Conservation (phyloP, 371 early-diverging fungal genomes). For the Apophysomyces variabilis region DNA sequence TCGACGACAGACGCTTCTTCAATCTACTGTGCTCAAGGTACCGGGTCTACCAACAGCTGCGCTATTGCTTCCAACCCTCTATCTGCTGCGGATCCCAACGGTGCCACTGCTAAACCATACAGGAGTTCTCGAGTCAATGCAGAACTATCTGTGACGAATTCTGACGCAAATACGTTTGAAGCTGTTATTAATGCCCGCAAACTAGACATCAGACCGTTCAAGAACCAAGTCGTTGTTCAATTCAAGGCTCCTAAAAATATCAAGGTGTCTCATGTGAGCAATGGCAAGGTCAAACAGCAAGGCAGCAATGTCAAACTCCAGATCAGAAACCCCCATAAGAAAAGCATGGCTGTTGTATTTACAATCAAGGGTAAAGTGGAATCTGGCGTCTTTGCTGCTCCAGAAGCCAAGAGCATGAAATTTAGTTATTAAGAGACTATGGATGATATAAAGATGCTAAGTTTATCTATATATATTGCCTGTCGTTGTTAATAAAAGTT, state of each 20-base stretch:
- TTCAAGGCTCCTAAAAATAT: slow-evolving; percentile 15
- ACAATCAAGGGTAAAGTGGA: slow-evolving; percentile 13
- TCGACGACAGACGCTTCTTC: slow-evolving; percentile 32
- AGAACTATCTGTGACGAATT: slow-evolving; percentile 14
- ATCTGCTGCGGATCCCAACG: slow-evolving; percentile 4
- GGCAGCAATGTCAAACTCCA: slow-evolving; percentile 14
- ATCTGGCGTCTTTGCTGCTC: slow-evolving; percentile 15
- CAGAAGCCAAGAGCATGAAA: slow-evolving; percentile 7
- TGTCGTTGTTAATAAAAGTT: too few species aligned
- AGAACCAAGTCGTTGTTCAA: slow-evolving; percentile 10
- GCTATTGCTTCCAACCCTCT: slow-evolving; percentile 12
- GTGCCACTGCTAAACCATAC: slow-evolving; percentile 20
- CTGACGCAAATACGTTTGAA: not conserved
- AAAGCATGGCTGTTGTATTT: slow-evolving; percentile 18
- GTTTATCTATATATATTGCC: too few species aligned
- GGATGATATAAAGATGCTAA: not conserved
- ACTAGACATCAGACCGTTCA: slow-evolving; percentile 13
- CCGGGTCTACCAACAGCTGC: slow-evolving; percentile 16
- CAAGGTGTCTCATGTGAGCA: slow-evolving; percentile 11
- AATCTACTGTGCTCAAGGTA: slow-evolving; percentile 34
- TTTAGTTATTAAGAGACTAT: slow-evolving; percentile 1
- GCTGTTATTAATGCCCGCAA: slow-evolving; percentile 20
- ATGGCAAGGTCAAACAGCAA: slow-evolving; percentile 14
- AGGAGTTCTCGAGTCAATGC: slow-evolving; percentile 9
- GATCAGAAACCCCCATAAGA: slow-evolving; percentile 12